Conservation (phyloP, 2,329 filamentous ascomycete genomes). For the Curvularia sp. region DNA sequence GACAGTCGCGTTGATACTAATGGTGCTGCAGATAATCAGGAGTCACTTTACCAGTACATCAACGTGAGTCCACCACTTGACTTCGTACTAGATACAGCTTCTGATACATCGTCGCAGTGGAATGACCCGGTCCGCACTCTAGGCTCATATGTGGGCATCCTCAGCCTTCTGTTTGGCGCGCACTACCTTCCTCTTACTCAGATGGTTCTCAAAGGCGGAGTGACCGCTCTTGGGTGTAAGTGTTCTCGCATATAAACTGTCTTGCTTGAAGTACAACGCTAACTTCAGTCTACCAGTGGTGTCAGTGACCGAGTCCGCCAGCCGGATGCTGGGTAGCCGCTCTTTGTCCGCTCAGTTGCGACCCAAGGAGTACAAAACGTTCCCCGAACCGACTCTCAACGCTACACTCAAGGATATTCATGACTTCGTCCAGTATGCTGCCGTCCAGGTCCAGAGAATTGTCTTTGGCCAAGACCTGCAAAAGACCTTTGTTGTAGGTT, state of each 20-base stretch:
- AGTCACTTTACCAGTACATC: background rate
- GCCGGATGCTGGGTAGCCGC: background rate
- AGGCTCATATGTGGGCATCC: background rate
- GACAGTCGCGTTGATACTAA: background rate
- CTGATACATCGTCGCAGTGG: background rate
- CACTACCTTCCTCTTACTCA: conserved; percentile 8
- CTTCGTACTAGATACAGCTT: too few relatives aligned
- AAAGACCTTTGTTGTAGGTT: background rate
- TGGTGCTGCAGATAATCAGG: background rate
- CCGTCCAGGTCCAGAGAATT: background rate
- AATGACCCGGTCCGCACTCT: background rate
- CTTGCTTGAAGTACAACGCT: background rate
- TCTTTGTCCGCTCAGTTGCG: conserved; percentile 1
- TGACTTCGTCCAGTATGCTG: conserved; percentile 4
- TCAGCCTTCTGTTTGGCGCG: conserved; percentile 2
- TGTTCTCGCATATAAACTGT: background rate
- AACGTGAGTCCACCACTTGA: background rate
- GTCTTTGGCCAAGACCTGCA: background rate
- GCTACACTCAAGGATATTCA: conserved; percentile 4
- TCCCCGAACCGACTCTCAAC: conserved; percentile 2
- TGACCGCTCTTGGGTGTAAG: conserved; percentile 5
- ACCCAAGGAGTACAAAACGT: conserved; percentile 1
- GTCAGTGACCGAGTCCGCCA: conserved; percentile 2
- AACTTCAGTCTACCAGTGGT: background rate
- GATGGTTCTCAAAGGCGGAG: conserved; percentile 7